Conservation (phyloP, 1,139 yeast genomes). For the Kodamaea anthophila region DNA sequence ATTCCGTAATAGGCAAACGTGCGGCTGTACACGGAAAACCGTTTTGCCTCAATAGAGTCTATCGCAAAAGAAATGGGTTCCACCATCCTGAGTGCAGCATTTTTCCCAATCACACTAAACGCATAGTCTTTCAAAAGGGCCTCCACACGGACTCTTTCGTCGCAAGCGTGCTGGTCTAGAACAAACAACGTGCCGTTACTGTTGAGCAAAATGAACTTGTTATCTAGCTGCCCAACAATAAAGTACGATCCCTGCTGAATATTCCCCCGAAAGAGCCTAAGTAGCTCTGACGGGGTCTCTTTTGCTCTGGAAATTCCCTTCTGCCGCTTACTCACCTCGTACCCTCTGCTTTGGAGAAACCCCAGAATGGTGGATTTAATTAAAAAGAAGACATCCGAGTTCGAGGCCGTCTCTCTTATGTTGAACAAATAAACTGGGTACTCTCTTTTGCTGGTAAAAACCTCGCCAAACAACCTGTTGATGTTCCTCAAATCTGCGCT, state of each 20-base stretch:
- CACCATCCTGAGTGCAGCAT: slow-evolving; percentile 1
- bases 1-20: slow-evolving; percentile 32
- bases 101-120: slow-evolving; percentile 3
- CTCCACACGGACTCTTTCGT: slow-evolving; percentile 62
- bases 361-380: slow-evolving; percentile 21
- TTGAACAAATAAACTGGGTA: slow-evolving; percentile 35
- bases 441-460: slow-evolving; percentile 13
- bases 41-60: slow-evolving; percentile 20
- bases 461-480: slow-evolving; percentile 20
- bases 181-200: slow-evolving; percentile 23
- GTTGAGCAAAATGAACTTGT: slow-evolving; percentile 50
- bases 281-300: too few relatives aligned
- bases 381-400: slow-evolving; percentile 11
- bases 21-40: slow-evolving; percentile 21
- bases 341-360: slow-evolving; percentile 16
- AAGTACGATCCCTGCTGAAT: too few relatives aligned
- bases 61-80: slow-evolving; percentile 15
- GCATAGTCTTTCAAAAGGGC: slow-evolving; percentile 28
- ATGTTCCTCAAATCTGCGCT: slow-evolving; percentile 20
- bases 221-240: slow-evolving; percentile 48
- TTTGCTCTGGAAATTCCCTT: too few relatives aligned
- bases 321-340: too few relatives aligned
- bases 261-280: too few relatives aligned
- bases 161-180: slow-evolving; percentile 77
- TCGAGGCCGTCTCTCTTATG: neutral